A percentile compares a stretch with the other conserved stretches of the same genome.
phyloP scores from a whole-genome alignment of 345 rosid genomes.

The Aquilaria yunnanensis region DNA sequence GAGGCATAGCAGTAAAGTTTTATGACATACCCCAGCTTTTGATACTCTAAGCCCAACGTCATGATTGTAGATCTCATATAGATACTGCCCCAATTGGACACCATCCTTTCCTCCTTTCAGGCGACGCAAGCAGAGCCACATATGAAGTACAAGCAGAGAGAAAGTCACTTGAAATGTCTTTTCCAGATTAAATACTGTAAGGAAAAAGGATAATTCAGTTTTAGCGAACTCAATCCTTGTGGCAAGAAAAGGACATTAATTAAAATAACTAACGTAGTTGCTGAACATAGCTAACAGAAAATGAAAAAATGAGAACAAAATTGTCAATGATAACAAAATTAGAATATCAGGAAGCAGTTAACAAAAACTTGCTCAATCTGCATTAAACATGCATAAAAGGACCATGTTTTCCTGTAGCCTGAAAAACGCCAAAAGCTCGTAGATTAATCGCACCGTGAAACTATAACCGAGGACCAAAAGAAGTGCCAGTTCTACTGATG shows the following conservation, averaged over 20 bases:
- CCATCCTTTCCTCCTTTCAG: slow-evolving; percentile 91
- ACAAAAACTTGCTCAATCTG: neutral
- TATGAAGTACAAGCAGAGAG: slow-evolving; percentile 88
- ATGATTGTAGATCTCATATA: slow-evolving; percentile 91
- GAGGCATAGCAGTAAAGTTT: neutral
- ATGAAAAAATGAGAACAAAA: neutral
- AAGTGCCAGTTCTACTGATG: neutral
- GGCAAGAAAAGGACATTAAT: too few relatives aligned
- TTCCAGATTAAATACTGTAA: slow-evolving; percentile 91
- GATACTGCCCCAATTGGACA: slow-evolving; percentile 80
- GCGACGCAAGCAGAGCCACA: slow-evolving; percentile 86
- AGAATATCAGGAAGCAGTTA: neutral
- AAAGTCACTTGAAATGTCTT: slow-evolving; percentile 76
- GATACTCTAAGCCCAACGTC: slow-evolving; percentile 90
- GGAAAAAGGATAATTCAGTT: slow-evolving; percentile 4
- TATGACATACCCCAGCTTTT: slow-evolving; percentile 75
- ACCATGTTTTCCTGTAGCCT: neutral
- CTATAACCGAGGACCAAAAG: neutral
- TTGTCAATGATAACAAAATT: neutral
- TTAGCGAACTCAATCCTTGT: too few relatives aligned
- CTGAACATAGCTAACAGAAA: too few relatives aligned
- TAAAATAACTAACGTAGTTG: too few relatives aligned
- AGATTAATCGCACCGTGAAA: neutral
- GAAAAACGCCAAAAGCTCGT: too few relatives aligned
- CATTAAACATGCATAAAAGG: neutral